A percentile compares a stretch with the other conserved stretches of the same genome.
Evolutionary conservation across 2,329 filamentous ascomycete genomes (phyloP).

Genomic region (Colletotrichum camelliae): DNA sequence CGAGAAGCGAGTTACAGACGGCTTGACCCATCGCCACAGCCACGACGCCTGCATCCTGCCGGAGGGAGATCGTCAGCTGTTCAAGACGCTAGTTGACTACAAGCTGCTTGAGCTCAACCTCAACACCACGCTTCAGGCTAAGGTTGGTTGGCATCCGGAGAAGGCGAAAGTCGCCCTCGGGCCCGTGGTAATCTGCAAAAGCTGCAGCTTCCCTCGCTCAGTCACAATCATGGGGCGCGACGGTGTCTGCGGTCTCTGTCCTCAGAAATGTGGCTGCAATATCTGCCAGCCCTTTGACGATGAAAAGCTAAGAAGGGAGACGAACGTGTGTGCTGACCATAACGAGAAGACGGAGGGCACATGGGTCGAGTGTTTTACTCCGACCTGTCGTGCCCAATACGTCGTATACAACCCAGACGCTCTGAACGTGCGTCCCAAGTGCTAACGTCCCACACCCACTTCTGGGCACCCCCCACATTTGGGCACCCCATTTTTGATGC

Average conservation of each 20-base stretch:
- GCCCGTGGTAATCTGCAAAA: conserved; percentile 43
- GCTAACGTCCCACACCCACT: no score
- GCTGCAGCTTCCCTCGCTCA: conserved; percentile 50
- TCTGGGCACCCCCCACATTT: no score
- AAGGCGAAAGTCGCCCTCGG: conserved; percentile 50
- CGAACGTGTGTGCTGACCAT: conserved; percentile 36
- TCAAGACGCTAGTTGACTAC: conserved; percentile 50
- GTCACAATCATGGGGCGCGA: conserved; percentile 51
- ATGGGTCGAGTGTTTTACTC: conserved; percentile 54
- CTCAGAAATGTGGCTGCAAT: conserved; percentile 24
- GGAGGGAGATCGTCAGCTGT: conserved; percentile 42
- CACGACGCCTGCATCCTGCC: conserved; percentile 34
- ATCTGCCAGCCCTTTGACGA: conserved; percentile 27
- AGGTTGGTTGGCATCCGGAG: conserved; percentile 49
- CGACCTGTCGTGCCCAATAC: conserved; percentile 52
- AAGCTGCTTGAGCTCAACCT: conserved; percentile 52
- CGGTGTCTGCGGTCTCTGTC: conserved; percentile 48
- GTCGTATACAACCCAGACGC: conserved; percentile 49
- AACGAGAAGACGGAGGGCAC: conserved; percentile 34
- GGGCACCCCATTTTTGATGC: no score
- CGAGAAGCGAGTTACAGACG: conserved; percentile 29
- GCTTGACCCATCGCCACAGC: conserved; percentile 17
- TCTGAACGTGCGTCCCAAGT: conserved; percentile 52
- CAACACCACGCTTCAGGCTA: conserved; percentile 45
- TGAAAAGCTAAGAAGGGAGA: conserved; percentile 24